Evolutionary conservation across 148 eudicot species (phyloP).

Genomic region (Silene uniflora): DNA sequence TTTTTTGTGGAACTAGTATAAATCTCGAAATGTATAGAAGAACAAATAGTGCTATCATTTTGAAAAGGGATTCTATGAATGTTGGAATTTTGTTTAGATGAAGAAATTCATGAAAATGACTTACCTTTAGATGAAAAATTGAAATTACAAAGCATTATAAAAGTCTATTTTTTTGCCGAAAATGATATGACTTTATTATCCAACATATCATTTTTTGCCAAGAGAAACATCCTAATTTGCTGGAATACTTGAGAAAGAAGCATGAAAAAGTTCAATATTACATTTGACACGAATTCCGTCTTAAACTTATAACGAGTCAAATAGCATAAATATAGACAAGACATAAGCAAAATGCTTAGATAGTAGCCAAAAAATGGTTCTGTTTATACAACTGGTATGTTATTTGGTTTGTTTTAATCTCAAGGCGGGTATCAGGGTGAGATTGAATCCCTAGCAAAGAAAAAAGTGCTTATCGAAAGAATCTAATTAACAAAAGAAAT

Average conservation of each 20-base stretch:
- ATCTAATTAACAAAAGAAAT: neutral
- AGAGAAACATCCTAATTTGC: neutral
- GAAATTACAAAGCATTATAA: conserved; percentile 7
- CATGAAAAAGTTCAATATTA: conserved; percentile 18
- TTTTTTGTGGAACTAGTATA: neutral
- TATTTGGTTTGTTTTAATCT: no score
- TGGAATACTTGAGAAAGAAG: conserved; percentile 18
- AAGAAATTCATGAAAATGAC: conserved; percentile 25
- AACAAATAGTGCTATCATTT: conserved; percentile 19
- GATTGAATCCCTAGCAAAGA: neutral
- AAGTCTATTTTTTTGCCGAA: conserved; percentile 13
- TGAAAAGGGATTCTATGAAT: conserved; percentile 17
- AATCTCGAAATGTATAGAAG: conserved; percentile 10
- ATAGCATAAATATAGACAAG: no score
- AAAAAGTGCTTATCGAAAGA: conserved; percentile 4
- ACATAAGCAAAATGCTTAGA: no score
- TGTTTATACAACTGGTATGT: no score
- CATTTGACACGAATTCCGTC: neutral
- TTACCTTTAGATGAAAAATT: conserved; percentile 13
- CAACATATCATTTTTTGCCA: neutral
- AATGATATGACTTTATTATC: neutral
- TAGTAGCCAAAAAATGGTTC: no score
- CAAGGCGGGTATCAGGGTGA: no score
- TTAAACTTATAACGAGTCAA: no score
- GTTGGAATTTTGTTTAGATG: conserved; percentile 20